Evolutionary conservation across 768 basidiomycete species (phyloP).

Genomic region (Boletus rufocinnamomeus): DNA sequence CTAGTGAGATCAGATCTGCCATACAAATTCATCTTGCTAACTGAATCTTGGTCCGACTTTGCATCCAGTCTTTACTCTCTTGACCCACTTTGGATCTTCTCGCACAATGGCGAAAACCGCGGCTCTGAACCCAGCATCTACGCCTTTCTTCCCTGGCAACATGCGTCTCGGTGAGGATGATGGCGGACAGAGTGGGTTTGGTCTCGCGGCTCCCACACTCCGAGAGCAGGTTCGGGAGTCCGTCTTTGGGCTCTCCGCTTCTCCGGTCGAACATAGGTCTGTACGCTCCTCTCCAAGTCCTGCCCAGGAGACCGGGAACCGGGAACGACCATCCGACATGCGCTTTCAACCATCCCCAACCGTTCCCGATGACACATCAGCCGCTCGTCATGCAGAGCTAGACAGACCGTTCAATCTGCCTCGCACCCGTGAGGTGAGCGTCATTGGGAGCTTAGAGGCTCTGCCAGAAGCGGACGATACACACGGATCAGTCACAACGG

Average conservation of each 20-base stretch:
- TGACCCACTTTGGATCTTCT: conserved; percentile 15
- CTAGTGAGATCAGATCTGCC: conserved; percentile 25
- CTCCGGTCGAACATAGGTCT: conserved; percentile 67
- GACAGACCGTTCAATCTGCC: conserved; percentile 46
- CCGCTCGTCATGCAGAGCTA: conserved; percentile 46
- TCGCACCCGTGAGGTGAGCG: conserved; percentile 50
- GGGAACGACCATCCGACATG: conserved; percentile 25
- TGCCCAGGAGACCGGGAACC: conserved; percentile 37
- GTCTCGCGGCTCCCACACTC: conserved; percentile 48
- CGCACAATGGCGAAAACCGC: conserved; percentile 71
- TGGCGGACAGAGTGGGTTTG: conserved; percentile 40
- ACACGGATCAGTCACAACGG: conserved; percentile 36
- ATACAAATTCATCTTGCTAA: not conserved
- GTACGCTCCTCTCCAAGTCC: conserved; percentile 73
- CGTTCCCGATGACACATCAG: conserved; percentile 48
- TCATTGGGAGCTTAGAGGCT: conserved; percentile 51
- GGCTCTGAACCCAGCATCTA: conserved; percentile 77
- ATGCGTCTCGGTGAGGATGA: conserved; percentile 61
- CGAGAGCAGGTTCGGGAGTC: conserved; percentile 49
- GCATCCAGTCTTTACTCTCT: conserved; percentile 29
- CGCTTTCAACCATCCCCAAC: conserved; percentile 41
- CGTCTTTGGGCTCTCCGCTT: conserved; percentile 56
- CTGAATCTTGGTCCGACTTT: conserved; percentile 6
- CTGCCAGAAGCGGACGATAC: conserved; percentile 59
- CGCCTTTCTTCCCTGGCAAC: conserved; percentile 78